Conservation (phyloP, 192 early-diverging fungal genomes). For the Paraglomus occultum region DNA sequence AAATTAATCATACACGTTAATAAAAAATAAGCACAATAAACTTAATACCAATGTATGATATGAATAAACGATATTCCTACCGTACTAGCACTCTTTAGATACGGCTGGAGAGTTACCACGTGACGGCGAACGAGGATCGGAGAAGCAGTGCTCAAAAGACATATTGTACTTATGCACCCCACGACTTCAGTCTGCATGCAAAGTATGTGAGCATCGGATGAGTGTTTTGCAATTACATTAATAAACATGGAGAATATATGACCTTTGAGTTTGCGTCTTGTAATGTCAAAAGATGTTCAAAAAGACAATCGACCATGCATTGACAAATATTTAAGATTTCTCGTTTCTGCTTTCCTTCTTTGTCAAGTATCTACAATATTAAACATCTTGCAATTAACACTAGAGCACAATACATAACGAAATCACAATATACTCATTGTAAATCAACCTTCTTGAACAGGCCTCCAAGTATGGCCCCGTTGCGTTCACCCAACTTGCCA, state of each 20-base stretch:
- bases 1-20: constrained; percentile 25
- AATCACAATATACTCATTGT: constrained; percentile 17
- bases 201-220: neutral
- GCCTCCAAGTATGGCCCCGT: constrained; percentile 19
- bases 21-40: neutral
- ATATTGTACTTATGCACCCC: constrained; percentile 48
- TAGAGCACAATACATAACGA: constrained; percentile 13
- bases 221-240: neutral
- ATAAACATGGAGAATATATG: neutral
- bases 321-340: constrained; percentile 56
- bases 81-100: constrained; percentile 46
- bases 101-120: constrained; percentile 52
- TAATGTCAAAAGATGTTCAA: constrained; percentile 65
- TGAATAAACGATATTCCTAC: neutral
- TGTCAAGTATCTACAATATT: constrained; percentile 35
- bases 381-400: constrained; percentile 38
- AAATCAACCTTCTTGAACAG: constrained; percentile 31
- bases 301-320: constrained; percentile 71
- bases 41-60: neutral
- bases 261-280: constrained; percentile 53
- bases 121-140: constrained; percentile 54
- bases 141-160: constrained; percentile 51
- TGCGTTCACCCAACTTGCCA: constrained; percentile 14
- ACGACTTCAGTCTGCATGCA: constrained; percentile 32
- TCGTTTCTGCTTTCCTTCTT: constrained; percentile 43